These are phyloP conservation scores for Scutellaria baicalensis DNA, from an alignment of 257 asterid species.

Conservation along the genomic window DNA sequence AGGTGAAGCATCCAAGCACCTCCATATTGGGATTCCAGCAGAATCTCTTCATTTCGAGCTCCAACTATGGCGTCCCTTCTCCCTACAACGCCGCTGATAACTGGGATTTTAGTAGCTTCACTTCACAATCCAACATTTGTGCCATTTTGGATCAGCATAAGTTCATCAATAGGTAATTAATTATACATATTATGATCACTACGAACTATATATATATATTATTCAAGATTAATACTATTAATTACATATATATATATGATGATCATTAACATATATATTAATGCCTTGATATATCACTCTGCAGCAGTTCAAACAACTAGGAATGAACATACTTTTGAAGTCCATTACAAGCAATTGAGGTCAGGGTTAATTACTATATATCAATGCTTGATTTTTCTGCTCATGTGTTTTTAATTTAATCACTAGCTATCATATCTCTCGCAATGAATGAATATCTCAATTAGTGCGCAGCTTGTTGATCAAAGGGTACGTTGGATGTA, in stretches of 20 bases:
- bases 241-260: not conserved
- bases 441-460: too few species aligned
- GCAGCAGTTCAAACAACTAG: constrained; percentile 21
- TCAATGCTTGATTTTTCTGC: not conserved
- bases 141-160: constrained; percentile 29
- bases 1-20: constrained; percentile 7
- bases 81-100: constrained; percentile 11
- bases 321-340: not conserved
- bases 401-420: not conserved
- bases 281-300: not conserved
- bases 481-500: not conserved
- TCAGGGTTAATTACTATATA: not conserved
- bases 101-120: constrained; percentile 28
- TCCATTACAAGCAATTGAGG: not conserved
- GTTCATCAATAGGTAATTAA: constrained; percentile 41
- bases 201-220: too few species aligned
- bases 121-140: constrained; percentile 18
- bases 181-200: too few species aligned
- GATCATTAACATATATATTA: not conserved
- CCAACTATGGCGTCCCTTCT: constrained; percentile 12
- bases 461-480: too few species aligned
- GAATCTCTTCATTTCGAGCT: constrained; percentile 21
- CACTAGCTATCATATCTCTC: too few species aligned
- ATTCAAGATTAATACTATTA: not conserved
- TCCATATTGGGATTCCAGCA: constrained; percentile 25